A percentile compares a stretch with the other conserved stretches of the same genome.
Conservation (phyloP, 2,329 filamentous ascomycete genomes). For the Monilinia fructicola region DNA sequence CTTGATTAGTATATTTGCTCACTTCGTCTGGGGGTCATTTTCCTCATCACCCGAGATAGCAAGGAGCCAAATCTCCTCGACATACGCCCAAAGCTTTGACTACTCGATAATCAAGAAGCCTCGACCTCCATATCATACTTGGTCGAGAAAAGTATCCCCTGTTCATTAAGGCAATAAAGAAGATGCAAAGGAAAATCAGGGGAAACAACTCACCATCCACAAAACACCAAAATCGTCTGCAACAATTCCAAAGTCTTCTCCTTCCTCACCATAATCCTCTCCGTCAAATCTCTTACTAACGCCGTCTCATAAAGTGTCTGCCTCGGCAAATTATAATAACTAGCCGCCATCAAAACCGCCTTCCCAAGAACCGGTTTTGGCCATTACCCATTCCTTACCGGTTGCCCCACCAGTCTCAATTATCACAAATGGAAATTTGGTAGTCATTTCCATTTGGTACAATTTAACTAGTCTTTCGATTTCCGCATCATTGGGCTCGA, state of each 20-base stretch:
- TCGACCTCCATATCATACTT: too few relatives aligned
- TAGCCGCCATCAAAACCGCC: background rate
- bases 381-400: too few relatives aligned
- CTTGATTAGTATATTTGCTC: background rate
- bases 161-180: too few relatives aligned
- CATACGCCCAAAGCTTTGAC: background rate
- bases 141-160: too few relatives aligned
- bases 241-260: conserved; percentile 21
- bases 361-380: too few relatives aligned
- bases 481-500: too few relatives aligned
- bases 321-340: conserved; percentile 18
- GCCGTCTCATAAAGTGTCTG: conserved; percentile 1
- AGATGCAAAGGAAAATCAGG: too few relatives aligned
- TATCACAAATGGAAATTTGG: too few relatives aligned
- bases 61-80: background rate
- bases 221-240: conserved; percentile 22
- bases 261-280: conserved; percentile 10
- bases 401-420: too few relatives aligned
- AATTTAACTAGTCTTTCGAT: too few relatives aligned
- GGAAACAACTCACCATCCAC: conserved; percentile 14
- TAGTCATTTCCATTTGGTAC: too few relatives aligned
- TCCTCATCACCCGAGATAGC: background rate
- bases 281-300: conserved; percentile 15
- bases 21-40: background rate
- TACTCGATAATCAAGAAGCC: background rate